Evolutionary conservation across 441 rosid species (phyloP), one percentile per base, ranked within the genome.

Genomic region (Jatropha multifida): DNA sequence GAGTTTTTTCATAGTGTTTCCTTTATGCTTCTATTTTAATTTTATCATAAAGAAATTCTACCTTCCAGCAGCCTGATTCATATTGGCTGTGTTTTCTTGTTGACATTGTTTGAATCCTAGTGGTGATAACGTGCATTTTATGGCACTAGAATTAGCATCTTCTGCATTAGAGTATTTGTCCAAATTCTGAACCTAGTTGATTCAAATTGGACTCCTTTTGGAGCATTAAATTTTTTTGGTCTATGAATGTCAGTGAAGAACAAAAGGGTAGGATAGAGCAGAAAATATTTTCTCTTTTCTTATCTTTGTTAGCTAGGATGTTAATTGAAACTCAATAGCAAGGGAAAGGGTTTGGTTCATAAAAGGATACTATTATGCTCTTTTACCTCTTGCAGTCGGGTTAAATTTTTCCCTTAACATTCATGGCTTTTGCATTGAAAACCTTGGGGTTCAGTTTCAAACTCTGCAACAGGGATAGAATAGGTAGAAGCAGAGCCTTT

Each of bases 1-100:
- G 63, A 76, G 80, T 61, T 74, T 40, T 66, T 42, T 63, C 40
- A 70, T 71, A n/a, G 12, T 41, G 27, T 75, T 68, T 41, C 26
- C 7, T 64, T 40, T 65, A 27, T 51, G 15, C n/a, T 52, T 20
- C 62, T 48, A 38, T 55, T 54, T 72, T 38, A 37, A n/a, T 49
- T 59, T 65, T 23, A 13, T 54, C 15, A 27, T 13, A 37, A 14
- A 37, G 14, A 17, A 13, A 4, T 15, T 23, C 10, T 15, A 23
- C 12, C 9, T 55, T 32, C 18, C 32, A n/a, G 9, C 5, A 14
- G 49, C 40, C 49, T 62, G 20, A 32, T 73, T 38, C 6, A 32
- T 49, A 55, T 64, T 40, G 26, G 17, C 17, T 11, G 26, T 46
- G 6, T 26, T 49, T 48, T 68, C 41, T 62, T 32, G 65, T 62